A percentile compares a stretch with the other conserved stretches of the same genome.
phyloP scores from a whole-genome alignment of 139 green algal genomes.

The Micromonas pusilla region DNA sequence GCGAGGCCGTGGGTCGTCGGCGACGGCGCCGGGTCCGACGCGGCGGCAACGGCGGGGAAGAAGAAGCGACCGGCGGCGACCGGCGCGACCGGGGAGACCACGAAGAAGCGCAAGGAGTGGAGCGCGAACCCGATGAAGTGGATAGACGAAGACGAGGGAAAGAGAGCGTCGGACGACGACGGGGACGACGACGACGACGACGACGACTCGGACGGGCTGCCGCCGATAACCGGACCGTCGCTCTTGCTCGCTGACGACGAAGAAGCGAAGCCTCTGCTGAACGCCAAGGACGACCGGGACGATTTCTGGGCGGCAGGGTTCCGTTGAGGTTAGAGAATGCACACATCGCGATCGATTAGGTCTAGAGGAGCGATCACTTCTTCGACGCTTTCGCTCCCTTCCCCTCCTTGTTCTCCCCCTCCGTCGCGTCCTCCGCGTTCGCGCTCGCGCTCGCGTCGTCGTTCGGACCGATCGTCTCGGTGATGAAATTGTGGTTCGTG shows the following conservation, averaged over 20 bases:
- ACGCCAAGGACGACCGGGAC: neutral
- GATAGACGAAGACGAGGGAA: neutral
- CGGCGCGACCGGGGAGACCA: neutral
- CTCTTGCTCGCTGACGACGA: neutral
- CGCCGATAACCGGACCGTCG: neutral
- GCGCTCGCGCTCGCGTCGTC: neutral
- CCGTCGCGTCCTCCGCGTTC: neutral
- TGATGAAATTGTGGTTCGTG: constrained; percentile 83
- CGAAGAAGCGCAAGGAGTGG: neutral
- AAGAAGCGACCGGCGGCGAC: neutral
- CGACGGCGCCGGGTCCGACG: neutral
- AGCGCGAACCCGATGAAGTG: neutral
- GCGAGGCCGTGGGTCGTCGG: neutral
- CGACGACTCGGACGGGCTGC: neutral
- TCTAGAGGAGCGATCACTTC: neutral
- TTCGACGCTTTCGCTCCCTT: neutral
- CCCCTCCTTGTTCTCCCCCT: neutral
- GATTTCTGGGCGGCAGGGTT: neutral
- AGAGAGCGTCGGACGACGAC: neutral
- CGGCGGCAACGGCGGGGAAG: neutral
- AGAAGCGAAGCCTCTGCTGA: neutral
- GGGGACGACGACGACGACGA: neutral
- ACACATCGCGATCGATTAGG: neutral
- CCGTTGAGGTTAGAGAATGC: neutral
- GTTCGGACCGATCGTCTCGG: constrained; percentile 26